These are phyloP conservation scores for Monilinia fructicola DNA, from an alignment of 2,329 filamentous ascomycete genomes.

Conservation along the genomic window DNA sequence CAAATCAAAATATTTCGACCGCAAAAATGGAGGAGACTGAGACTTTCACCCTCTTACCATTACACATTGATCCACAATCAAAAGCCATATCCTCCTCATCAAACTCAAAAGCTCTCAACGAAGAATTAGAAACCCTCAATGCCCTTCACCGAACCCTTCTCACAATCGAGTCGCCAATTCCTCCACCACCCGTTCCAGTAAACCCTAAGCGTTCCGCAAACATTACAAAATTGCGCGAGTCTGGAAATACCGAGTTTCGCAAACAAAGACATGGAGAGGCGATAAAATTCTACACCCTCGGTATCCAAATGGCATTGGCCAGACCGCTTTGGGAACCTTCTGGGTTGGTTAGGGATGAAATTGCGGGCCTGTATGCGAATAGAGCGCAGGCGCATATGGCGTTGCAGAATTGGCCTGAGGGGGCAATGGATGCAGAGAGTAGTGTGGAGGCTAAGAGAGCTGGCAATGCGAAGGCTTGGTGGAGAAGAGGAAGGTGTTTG, in stretches of 20 bases:
- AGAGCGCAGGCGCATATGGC: constrained; percentile 89
- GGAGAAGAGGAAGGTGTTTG: constrained; percentile 79
- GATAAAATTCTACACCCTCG: constrained; percentile 77
- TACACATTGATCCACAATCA: constrained; percentile 77
- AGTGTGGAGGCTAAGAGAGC: constrained; percentile 84
- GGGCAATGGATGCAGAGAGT: constrained; percentile 79
- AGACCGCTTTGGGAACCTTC: constrained; percentile 87
- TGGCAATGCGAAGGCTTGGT: constrained; percentile 94
- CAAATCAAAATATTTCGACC: background rate
- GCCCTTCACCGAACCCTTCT: constrained; percentile 73
- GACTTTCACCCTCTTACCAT: constrained; percentile 78
- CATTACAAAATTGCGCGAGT: constrained; percentile 87
- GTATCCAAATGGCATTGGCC: constrained; percentile 81
- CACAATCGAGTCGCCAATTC: constrained; percentile 61
- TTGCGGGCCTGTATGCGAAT: constrained; percentile 77
- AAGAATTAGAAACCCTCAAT: constrained; percentile 75
- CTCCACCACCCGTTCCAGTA: constrained; percentile 83
- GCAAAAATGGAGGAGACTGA: constrained; percentile 58
- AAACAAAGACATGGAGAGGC: constrained; percentile 75
- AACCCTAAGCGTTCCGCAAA: constrained; percentile 89
- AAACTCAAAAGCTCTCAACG: constrained; percentile 52
- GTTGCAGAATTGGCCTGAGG: constrained; percentile 78
- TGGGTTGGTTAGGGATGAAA: constrained; percentile 80
- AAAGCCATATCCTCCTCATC: constrained; percentile 65
- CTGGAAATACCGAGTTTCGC: constrained; percentile 79